These are phyloP conservation scores for Ophidiomyces ophidiicola DNA, from an alignment of 2,329 filamentous ascomycete genomes.

Conservation along the genomic window DNA sequence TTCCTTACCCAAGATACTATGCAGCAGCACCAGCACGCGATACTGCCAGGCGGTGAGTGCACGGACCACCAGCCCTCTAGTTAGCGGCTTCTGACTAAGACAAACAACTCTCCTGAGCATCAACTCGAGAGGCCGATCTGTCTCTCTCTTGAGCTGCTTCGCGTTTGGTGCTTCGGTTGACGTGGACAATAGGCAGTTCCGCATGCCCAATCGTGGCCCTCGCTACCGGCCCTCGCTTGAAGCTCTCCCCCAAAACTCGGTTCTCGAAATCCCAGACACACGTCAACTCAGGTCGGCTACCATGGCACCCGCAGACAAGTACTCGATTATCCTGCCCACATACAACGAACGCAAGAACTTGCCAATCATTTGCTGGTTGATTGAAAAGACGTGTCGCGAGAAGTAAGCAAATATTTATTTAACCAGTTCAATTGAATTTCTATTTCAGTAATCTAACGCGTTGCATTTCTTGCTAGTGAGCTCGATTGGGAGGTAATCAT, in stretches of 20 bases:
- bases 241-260: slow-evolving; percentile 16
- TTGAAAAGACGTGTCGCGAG: slow-evolving; percentile 83
- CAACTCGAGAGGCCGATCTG: slow-evolving; percentile 1
- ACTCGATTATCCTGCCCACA: slow-evolving; percentile 93
- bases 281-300: slow-evolving; percentile 5
- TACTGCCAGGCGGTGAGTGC: slow-evolving; percentile 18
- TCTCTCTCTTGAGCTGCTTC: slow-evolving; percentile 1
- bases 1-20: too few species aligned
- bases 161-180: slow-evolving; percentile 1
- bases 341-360: slow-evolving; percentile 98
- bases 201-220: slow-evolving; percentile 18
- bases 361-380: slow-evolving; percentile 86
- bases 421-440: neutral
- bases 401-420: slow-evolving; percentile 45
- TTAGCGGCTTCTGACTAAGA: slow-evolving; percentile 5
- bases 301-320: slow-evolving; percentile 46
- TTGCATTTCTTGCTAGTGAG: slow-evolving; percentile 44
- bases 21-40: neutral
- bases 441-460: slow-evolving; percentile 2
- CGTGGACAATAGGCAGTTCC: slow-evolving; percentile 14
- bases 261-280: slow-evolving; percentile 12
- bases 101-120: slow-evolving; percentile 4
- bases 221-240: slow-evolving; percentile 17
- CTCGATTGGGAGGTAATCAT: slow-evolving; percentile 97
- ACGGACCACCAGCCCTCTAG: slow-evolving; percentile 12